Conservation (phyloP, 1,284 basidiomycete species). For the Irpex sp. region DNA sequence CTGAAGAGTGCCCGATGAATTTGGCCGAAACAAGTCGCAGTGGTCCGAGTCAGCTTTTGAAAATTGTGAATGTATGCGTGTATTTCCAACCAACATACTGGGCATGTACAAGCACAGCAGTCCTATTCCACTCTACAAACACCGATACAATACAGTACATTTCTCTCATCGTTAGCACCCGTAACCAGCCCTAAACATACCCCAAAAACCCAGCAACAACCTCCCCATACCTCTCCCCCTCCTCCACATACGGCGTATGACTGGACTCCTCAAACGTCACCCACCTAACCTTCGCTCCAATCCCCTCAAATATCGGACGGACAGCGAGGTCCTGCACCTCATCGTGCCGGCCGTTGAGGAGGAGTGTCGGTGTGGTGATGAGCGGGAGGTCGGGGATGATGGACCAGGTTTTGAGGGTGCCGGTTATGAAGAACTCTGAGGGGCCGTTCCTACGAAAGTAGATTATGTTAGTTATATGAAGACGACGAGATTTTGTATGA, state of each 20-base stretch:
- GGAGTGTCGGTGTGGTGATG: constrained; percentile 26
- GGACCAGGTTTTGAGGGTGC: constrained; percentile 24
- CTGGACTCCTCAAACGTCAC: constrained; percentile 25
- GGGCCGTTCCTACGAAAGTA: constrained; percentile 7
- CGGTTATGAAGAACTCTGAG: constrained; percentile 9
- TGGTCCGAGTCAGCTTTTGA: too few species aligned
- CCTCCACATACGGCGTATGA: constrained; percentile 29
- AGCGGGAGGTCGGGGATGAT: constrained; percentile 23
- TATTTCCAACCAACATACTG: too few species aligned
- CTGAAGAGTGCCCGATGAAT: too few species aligned
- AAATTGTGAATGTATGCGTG: too few species aligned
- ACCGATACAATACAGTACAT: too few species aligned
- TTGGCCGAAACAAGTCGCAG: too few species aligned
- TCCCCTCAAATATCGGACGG: constrained; percentile 21
- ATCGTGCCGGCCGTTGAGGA: constrained; percentile 29
- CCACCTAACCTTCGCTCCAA: constrained; percentile 26
- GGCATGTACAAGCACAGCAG: too few species aligned
- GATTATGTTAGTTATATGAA: too few species aligned
- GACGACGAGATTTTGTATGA: background rate
- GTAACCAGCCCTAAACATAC: background rate
- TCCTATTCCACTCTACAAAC: too few species aligned
- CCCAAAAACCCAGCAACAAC: constrained; percentile 24
- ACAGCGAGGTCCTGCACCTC: constrained; percentile 24
- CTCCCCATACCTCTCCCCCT: constrained; percentile 23
- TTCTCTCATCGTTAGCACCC: too few species aligned